Conservation (phyloP, 768 basidiomycete species). For the Austroboletus festivus region DNA sequence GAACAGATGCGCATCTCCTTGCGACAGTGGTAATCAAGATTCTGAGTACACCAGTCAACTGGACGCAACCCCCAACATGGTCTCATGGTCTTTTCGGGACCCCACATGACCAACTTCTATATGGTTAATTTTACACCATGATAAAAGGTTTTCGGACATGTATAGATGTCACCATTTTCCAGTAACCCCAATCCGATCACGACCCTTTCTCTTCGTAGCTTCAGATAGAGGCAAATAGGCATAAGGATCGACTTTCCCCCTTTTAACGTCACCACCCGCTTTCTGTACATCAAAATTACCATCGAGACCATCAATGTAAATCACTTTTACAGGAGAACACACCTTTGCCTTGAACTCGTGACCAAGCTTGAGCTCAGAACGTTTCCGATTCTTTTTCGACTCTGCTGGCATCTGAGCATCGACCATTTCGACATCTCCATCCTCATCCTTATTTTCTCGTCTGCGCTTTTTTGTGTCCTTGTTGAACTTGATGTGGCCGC, state of each 20-base stretch:
- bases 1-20: slow-evolving; percentile 62
- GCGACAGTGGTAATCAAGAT: slow-evolving; percentile 53
- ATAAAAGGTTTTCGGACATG: neutral
- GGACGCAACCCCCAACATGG: slow-evolving; percentile 72
- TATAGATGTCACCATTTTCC: slow-evolving; percentile 53
- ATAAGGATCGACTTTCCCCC: slow-evolving; percentile 84
- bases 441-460: slow-evolving; percentile 60
- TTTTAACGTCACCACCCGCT: slow-evolving; percentile 93
- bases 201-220: slow-evolving; percentile 64
- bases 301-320: slow-evolving; percentile 4
- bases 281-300: slow-evolving; percentile 62
- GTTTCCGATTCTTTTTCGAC: slow-evolving; percentile 46
- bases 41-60: slow-evolving; percentile 39
- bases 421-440: slow-evolving; percentile 71
- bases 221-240: slow-evolving; percentile 85
- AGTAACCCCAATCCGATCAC: slow-evolving; percentile 53
- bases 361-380: slow-evolving; percentile 61
- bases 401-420: slow-evolving; percentile 52
- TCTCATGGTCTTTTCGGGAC: slow-evolving; percentile 58
- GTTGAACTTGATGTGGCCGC: slow-evolving; percentile 90
- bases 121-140: slow-evolving; percentile 43
- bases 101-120: slow-evolving; percentile 69
- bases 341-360: slow-evolving; percentile 97
- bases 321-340: slow-evolving; percentile 22
- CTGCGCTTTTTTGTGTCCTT: slow-evolving; percentile 95